Conservation (phyloP, 805 yeast genomes). For the Tetrapisispora arboricola region DNA sequence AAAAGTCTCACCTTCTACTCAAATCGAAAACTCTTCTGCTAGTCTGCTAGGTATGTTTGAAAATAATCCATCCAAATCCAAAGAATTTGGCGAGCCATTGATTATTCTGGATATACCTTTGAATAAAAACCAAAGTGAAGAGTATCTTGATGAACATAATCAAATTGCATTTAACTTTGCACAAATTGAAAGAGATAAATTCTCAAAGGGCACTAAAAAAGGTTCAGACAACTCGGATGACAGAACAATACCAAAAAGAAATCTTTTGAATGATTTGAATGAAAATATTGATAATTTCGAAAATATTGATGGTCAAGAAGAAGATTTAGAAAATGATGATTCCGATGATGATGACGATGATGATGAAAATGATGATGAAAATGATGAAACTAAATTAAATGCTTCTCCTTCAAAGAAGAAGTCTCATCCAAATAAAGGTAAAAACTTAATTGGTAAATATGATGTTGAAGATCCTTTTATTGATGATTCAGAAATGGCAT, state of each 20-base stretch:
- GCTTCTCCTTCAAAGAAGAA: slow-evolving; percentile 21
- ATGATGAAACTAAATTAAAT: slow-evolving; percentile 10
- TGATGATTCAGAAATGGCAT: slow-evolving; percentile 82
- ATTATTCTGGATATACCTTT: slow-evolving; percentile 25
- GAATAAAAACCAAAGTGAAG: slow-evolving; percentile 16
- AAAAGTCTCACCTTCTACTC: slow-evolving; percentile 16
- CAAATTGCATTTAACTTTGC: slow-evolving; percentile 23
- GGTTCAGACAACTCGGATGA: neutral
- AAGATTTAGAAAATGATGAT: slow-evolving; percentile 15
- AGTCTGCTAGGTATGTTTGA: slow-evolving; percentile 14
- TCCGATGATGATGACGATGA: slow-evolving; percentile 16
- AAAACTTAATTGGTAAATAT: slow-evolving; percentile 79
- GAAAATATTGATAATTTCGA: slow-evolving; percentile 9
- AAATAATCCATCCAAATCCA: slow-evolving; percentile 7
- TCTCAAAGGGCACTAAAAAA: neutral
- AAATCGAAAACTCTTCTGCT: slow-evolving; percentile 18
- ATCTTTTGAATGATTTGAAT: slow-evolving; percentile 14
- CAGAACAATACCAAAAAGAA: slow-evolving; percentile 11
- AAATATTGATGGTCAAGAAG: slow-evolving; percentile 19
- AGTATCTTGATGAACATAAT: slow-evolving; percentile 29
- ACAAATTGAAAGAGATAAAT: slow-evolving; percentile 6
- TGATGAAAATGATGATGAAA: slow-evolving; percentile 16
- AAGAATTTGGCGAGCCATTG: slow-evolving; percentile 15
- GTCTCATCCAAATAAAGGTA: slow-evolving; percentile 37
- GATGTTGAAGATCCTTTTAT: slow-evolving; percentile 92